A percentile compares a stretch with the other conserved stretches of the same genome.
These are phyloP conservation scores for Sungouiella blattae DNA, from an alignment of 805 yeast species.

Conservation along the genomic window DNA sequence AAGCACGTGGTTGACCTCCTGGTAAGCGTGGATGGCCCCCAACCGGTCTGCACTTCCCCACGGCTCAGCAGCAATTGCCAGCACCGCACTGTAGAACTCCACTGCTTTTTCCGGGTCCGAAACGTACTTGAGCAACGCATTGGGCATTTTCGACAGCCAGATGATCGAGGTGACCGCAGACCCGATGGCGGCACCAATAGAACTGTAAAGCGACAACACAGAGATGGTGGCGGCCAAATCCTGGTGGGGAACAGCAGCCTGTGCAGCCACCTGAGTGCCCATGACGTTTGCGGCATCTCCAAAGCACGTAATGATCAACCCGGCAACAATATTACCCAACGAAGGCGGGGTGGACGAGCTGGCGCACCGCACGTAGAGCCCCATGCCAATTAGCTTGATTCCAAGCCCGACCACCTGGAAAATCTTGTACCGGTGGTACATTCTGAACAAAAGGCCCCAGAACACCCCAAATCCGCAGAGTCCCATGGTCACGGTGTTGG, in stretches of 20 bases:
- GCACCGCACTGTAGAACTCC: slow-evolving; percentile 19
- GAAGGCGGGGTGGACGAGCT: slow-evolving; percentile 6
- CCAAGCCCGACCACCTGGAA: slow-evolving; percentile 30
- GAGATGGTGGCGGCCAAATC: slow-evolving; percentile 40
- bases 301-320: slow-evolving; percentile 34
- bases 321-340: slow-evolving; percentile 26
- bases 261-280: slow-evolving; percentile 34
- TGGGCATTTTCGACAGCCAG: slow-evolving; percentile 24
- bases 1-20: slow-evolving; percentile 23
- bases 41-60: slow-evolving; percentile 24
- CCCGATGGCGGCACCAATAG: slow-evolving; percentile 39
- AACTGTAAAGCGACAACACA: slow-evolving; percentile 27
- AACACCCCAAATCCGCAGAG: slow-evolving; percentile 36
- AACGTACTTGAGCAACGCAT: slow-evolving; percentile 23
- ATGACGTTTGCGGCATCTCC: slow-evolving; percentile 39
- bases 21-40: slow-evolving; percentile 31
- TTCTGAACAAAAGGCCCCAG: slow-evolving; percentile 32
- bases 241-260: slow-evolving; percentile 41
- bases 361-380: slow-evolving; percentile 14
- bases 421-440: slow-evolving; percentile 34
- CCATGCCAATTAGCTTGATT: slow-evolving; percentile 32
- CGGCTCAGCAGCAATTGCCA: slow-evolving; percentile 20
- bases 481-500: slow-evolving; percentile 34
- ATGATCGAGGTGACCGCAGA: slow-evolving; percentile 38
- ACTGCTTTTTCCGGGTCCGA: slow-evolving; percentile 19